Evolutionary conservation across 768 basidiomycete genomes (phyloP).

Genomic region (Udeniomyces megalosporus): DNA sequence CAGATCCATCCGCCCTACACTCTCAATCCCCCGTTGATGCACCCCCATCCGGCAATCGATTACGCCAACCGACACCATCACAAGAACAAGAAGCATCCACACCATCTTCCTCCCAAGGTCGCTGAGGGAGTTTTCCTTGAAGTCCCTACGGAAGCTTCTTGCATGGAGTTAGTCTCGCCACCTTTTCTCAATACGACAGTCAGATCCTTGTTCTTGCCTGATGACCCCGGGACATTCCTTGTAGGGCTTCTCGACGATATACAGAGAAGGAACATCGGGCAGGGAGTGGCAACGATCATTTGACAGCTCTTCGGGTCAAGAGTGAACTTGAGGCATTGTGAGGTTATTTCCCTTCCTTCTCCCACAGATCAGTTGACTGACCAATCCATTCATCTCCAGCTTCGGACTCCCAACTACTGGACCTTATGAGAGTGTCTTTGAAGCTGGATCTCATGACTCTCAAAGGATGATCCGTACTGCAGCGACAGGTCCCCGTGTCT

Average conservation of each 20-base stretch:
- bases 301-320: conserved; percentile 10
- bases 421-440: conserved; percentile 13
- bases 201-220: too few species aligned
- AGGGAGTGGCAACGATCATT: conserved; percentile 5
- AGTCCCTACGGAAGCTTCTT: background rate
- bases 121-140: conserved; percentile 11
- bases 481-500: background rate
- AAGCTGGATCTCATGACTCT: conserved; percentile 9
- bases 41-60: conserved; percentile 2
- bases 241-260: conserved; percentile 2
- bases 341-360: background rate
- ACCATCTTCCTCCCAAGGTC: conserved; percentile 11
- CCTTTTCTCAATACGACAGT: background rate
- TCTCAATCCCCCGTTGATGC: background rate
- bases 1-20: background rate
- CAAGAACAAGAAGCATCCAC: background rate
- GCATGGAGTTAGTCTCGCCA: background rate
- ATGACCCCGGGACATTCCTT: too few species aligned
- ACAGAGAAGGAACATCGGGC: conserved; percentile 2
- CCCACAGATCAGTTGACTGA: background rate
- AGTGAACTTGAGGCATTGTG: conserved; percentile 8
- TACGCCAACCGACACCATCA: background rate
- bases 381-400: background rate
- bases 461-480: background rate
- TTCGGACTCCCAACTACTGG: conserved; percentile 11